Base-by-base conservation (phyloP, 2,329 filamentous ascomycete species). In the Beauveria pseudobassiana region DNA sequence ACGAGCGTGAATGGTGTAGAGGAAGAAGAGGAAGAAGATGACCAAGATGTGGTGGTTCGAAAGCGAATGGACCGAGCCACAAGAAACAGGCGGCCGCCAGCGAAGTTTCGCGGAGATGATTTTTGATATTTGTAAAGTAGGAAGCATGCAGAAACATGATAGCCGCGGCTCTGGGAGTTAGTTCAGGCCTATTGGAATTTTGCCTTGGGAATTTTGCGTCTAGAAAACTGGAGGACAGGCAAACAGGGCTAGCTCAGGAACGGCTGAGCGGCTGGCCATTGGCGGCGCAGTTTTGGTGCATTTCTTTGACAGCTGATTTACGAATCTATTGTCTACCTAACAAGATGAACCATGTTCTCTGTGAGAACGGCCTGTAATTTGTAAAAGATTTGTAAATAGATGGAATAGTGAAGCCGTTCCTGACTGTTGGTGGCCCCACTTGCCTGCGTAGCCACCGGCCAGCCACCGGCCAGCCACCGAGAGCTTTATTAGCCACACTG, bases 41-140 rank as follows among this genome's bases (percentile, higher is more conserved):
- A 74, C 40, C 66, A 71, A 55, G 72, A 74, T 38, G 69, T 72
- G 34, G 62, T 73, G 22, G 62, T 73, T 16, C 67, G 69, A 56
- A 65, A 67, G 51, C 65, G 67, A 26, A 64, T 65, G 50, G 68
- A 70, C 38, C 66, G 72, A 48, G 67, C 66, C 20, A 63, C 64
- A 26, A 69, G 74, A 58, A 71, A 68, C 28, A 70, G 74, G 45
- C 70, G 74, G 22, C 68, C 65, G 51, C 73, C 74, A 2, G 71
- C 72, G 9, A 76, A 76, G 52, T 71, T 75, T 61, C 67, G 72
- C 40, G 73, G 75, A 24, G 73, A 71, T 20, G 73, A 74, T 34
- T 42, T 55, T 50, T 61, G 22, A 28, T 40, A 7, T 20, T 68
- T 34, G 71, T 64, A 64, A 64, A 20, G 46, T 62, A 55, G 64